These are phyloP conservation scores for Parathielavia hyrcaniae DNA, from an alignment of 495 filamentous ascomycete genomes.

Conservation along the genomic window DNA sequence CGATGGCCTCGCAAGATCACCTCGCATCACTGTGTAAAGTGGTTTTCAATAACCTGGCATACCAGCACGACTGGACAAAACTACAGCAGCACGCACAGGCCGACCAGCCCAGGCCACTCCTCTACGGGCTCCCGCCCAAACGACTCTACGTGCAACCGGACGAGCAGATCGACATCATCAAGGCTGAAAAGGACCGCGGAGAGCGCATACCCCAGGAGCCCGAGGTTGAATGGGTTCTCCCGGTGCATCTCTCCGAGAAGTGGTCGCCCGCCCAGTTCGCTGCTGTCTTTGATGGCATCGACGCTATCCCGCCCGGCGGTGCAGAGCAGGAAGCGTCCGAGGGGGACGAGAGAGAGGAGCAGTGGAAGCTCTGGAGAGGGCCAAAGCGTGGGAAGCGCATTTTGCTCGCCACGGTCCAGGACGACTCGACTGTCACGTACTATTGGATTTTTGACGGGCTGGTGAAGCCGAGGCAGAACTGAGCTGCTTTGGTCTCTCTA, in stretches of 20 bases:
- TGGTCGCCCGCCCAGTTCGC: conserved; percentile 74
- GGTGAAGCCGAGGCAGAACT: conserved; percentile 95
- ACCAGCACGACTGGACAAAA: conserved; percentile 81
- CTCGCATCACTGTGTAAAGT: conserved; percentile 52
- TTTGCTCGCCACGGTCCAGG: conserved; percentile 73
- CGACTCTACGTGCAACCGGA: conserved; percentile 88
- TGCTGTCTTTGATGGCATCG: conserved; percentile 71
- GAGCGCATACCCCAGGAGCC: conserved; percentile 42
- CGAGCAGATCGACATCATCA: conserved; percentile 74
- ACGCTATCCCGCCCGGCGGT: conserved; percentile 40
- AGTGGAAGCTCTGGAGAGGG: conserved; percentile 35
- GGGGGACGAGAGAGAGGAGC: conserved; percentile 19
- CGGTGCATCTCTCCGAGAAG: conserved; percentile 70
- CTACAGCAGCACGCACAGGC: conserved; percentile 54
- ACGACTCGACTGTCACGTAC: conserved; percentile 90
- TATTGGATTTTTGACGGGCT: conserved; percentile 93
- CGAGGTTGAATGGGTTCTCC: conserved; percentile 80
- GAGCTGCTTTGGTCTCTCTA: conserved; percentile 12
- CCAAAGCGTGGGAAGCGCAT: conserved; percentile 60
- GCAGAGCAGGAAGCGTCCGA: conserved; percentile 19
- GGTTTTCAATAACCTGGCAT: conserved; percentile 71
- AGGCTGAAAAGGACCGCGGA: conserved; percentile 42
- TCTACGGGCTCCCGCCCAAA: conserved; percentile 83
- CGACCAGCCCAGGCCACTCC: conserved; percentile 54
- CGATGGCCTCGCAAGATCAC: conserved; percentile 27